These are phyloP conservation scores for Zymoseptoria tritici DNA, from an alignment of 2,329 filamentous ascomycete species.

Conservation along the genomic window DNA sequence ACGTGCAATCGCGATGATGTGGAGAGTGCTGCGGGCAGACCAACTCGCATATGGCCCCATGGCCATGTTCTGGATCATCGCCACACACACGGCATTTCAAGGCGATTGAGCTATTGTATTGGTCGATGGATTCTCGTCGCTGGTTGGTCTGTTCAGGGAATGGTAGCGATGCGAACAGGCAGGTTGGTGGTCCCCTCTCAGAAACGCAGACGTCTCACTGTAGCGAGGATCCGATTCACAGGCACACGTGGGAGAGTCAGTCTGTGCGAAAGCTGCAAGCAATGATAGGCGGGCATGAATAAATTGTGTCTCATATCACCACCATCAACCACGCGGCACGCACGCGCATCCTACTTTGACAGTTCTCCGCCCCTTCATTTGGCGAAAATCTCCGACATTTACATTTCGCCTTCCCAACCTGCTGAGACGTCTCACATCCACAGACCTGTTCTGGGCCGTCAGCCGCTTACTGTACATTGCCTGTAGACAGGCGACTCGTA, in stretches of 20 bases:
- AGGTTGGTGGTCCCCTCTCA: neutral
- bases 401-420: neutral
- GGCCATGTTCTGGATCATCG: neutral
- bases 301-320: neutral
- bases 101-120: neutral
- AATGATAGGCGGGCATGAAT: neutral
- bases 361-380: neutral
- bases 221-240: neutral
- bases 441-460: neutral
- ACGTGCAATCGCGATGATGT: constrained; percentile 3
- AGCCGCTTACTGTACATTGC: neutral
- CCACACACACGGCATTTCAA: neutral
- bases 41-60: neutral
- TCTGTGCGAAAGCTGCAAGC: neutral
- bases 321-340: neutral
- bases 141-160: neutral
- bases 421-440: neutral
- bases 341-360: neutral
- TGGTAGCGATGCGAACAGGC: neutral
- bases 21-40: neutral
- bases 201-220: neutral
- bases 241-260: neutral
- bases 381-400: neutral
- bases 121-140: neutral
- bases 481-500: neutral